Evolutionary conservation across 2,329 filamentous ascomycete genomes (phyloP), one percentile per base, ranked within the genome.

Genomic region (Bipolaris gigantea): DNA sequence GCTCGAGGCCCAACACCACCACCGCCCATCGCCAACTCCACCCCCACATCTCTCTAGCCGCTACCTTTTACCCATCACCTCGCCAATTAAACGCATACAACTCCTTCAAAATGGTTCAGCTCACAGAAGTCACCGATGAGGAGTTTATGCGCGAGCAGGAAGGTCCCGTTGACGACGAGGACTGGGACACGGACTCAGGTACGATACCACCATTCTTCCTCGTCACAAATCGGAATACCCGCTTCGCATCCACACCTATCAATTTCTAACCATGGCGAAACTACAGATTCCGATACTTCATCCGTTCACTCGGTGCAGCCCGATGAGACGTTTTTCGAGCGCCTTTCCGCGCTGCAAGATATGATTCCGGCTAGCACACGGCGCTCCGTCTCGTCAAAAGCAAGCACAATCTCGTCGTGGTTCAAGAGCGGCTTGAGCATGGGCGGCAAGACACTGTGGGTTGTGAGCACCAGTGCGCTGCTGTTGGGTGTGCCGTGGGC

Each of bases 51-150:
- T n/a, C 27, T 54, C 50, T 18, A 19, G 21, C 33, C 39, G 48
- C 19, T 45, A 19, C 48, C 9, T 42, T n/a, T 11, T 21, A 23
- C 27, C 49, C 36, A 32, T 19, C 8, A n/a, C n/a, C 27, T 18
- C 47, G 16, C 13, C 13, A 27, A 15, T 5, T 19, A 19, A 13
- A 21, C 45, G 34, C 8, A 19, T 10, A 30, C 48, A 27, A 39
- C 11, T 8, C 62, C 59, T 60, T 58, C 78, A 87, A 77, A 69
- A 97, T 97, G 93, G 93, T 97, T 77, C 91, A 93, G 79, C 90
- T 97, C 74, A 90, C 91, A 74, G 93, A 97, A 82, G 93, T 97
- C 73, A 88, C 95, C 75, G 93, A 97, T 75, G 92, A 97, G 83
- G 90, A 95, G 79, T 96, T 97, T 82, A 83, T 88, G 79, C 81